Evolutionary conservation across 75 land plant species (phyloP), one percentile per base, ranked within the genome.

Genomic region (Adiantum capillusveneris): DNA sequence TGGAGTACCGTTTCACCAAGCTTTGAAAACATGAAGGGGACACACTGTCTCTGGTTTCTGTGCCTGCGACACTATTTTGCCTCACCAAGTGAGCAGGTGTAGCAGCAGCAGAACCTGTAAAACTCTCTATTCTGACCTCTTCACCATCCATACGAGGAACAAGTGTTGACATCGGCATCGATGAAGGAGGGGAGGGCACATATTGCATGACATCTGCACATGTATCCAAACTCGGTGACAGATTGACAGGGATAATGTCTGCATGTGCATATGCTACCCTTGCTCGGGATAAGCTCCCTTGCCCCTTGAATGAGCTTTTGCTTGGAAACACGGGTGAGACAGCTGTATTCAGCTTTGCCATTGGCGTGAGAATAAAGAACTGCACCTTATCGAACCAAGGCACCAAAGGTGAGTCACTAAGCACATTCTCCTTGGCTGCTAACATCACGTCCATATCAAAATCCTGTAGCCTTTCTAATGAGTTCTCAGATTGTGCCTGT

Each of bases 381-480:
- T 53, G 55, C 29, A 53, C 28, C 28, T 24, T 53, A 26, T 53
- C 55, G 25, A 25, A 27, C 25, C 29, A 53, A 11, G 55, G 55
- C 14, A 53, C 55, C 28, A 53, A 53, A 1, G 55, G 55, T 12
- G 55, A 53, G 55, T 53, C 29, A 53, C 55, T 53, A 14, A 53
- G 55, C 21, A 26, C 24, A 6, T 24, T 25, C 5, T 25, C 28
- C 25, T 53, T 46, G 49, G 55, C 50, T 46, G 6, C 22, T 17
- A n/a, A 14, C 22, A 21, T 46, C 22, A 34, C 13, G 14, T 46
- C 50, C 6, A 2, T 6, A 18, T 46, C 50, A 9, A 9, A 9
- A 41, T 14, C 43, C 12, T 41, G 9, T 6, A n/a, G 50, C 2
- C 2, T 2, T 46, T 46, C 50, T 2, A 6, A 3, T 46, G 50